phyloP scores from a whole-genome alignment of 2,329 filamentous ascomycete genomes.

The Trichoderma cornu-damae region DNA sequence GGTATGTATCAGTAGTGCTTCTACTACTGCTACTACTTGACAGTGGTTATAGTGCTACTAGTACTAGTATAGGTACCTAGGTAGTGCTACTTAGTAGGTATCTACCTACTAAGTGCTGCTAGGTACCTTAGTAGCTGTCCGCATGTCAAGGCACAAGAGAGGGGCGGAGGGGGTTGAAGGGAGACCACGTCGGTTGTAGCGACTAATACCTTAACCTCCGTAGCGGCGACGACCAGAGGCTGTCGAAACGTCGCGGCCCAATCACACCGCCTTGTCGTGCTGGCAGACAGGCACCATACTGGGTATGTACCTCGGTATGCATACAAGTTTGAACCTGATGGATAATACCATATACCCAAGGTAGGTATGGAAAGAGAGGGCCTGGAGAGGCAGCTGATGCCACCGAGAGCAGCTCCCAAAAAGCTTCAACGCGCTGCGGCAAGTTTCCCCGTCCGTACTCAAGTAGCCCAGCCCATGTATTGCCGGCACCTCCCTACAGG shows the following conservation, averaged over 20 bases:
- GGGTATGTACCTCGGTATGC: too few species aligned
- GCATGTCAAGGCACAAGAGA: conserved; percentile 6
- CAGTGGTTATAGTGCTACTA: too few species aligned
- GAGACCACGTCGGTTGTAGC: not conserved
- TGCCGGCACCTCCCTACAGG: too few species aligned
- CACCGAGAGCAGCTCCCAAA: not conserved
- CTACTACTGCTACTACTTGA: too few species aligned
- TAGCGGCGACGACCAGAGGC: too few species aligned
- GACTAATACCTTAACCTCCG: too few species aligned
- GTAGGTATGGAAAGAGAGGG: not conserved
- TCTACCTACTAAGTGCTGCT: too few species aligned
- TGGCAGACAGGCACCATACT: conserved; percentile 11
- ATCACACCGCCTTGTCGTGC: not conserved
- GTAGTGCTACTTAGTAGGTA: too few species aligned
- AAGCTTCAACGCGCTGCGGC: not conserved
- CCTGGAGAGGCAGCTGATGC: conserved; percentile 10
- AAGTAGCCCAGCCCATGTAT: not conserved
- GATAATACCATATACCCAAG: too few species aligned
- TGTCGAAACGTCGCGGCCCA: not conserved
- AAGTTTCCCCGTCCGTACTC: not conserved
- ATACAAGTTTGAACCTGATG: conserved; percentile 9
- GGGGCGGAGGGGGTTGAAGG: not conserved
- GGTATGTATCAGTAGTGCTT: too few species aligned
- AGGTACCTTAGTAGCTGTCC: too few species aligned
- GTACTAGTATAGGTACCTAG: too few species aligned